A percentile compares a stretch with the other conserved stretches of the same genome.
Conservation (phyloP, 257 asterid species). For the Anisodus acutangulus region DNA sequence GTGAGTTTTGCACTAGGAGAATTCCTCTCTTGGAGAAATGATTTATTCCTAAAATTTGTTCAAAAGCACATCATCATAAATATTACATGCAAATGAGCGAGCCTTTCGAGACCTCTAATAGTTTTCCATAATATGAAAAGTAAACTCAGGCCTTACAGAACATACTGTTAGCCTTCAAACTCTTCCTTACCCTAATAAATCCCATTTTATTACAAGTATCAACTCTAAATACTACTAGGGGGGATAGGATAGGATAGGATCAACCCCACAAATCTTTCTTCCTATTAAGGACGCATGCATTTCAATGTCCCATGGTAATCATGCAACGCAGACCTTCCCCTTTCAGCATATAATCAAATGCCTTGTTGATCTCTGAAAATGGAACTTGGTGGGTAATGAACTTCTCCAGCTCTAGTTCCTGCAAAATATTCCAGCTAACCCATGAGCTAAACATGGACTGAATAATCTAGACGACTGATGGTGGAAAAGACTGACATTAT, state of each 20-base stretch:
- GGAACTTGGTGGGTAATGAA: constrained; percentile 48
- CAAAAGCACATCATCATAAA: neutral
- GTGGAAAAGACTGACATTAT: too few species aligned
- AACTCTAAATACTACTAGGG: neutral
- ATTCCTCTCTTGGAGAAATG: neutral
- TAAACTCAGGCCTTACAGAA: neutral
- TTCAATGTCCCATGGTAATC: constrained; percentile 39
- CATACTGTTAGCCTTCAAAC: neutral
- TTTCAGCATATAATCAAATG: constrained; percentile 47
- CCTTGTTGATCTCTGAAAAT: constrained; percentile 51
- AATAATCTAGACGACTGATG: neutral
- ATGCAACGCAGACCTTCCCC: constrained; percentile 53
- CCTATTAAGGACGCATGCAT: neutral
- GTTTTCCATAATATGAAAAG: neutral
- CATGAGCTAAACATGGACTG: too few species aligned
- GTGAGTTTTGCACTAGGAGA: too few species aligned
- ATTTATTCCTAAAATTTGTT: neutral
- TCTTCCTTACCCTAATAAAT: neutral
- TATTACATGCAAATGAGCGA: neutral
- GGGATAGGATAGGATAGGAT: neutral
- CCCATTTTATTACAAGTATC: neutral
- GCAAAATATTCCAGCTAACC: neutral
- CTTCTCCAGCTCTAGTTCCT: constrained; percentile 53
- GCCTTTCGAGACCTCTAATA: neutral
- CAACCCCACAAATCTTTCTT: neutral